Evolutionary conservation across 2,329 filamentous ascomycete genomes (phyloP).

Genomic region (Teratosphaeria destructans): DNA sequence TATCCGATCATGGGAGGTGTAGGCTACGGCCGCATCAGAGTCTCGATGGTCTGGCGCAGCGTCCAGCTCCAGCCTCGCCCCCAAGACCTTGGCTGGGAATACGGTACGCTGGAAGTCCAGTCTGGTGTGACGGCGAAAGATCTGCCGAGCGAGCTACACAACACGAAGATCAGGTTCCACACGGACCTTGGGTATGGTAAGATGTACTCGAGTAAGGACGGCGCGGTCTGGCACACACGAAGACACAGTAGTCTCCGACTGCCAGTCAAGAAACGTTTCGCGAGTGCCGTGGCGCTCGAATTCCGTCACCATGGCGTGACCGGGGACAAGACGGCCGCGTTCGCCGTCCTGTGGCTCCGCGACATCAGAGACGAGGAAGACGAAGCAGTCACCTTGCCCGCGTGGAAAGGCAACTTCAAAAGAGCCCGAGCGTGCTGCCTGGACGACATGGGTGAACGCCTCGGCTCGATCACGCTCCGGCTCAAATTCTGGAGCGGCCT

Average conservation of each 20-base stretch:
- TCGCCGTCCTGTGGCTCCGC: conserved; percentile 57
- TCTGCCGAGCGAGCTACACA: conserved; percentile 37
- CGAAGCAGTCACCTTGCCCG: conserved; percentile 45
- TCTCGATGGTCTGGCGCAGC: conserved; percentile 65
- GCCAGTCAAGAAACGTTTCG: conserved; percentile 52
- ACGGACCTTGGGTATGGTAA: conserved; percentile 50
- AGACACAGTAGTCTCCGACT: conserved; percentile 38
- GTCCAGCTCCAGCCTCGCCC: conserved; percentile 52
- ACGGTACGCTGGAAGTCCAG: conserved; percentile 58
- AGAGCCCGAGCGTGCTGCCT: conserved; percentile 41
- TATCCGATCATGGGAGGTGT: conserved; percentile 62
- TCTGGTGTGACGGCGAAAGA: conserved; percentile 39
- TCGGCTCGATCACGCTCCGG: conserved; percentile 49
- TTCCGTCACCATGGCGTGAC: conserved; percentile 45
- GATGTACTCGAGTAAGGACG: conserved; percentile 38
- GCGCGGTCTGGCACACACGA: conserved; percentile 45
- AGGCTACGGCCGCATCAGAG: conserved; percentile 57
- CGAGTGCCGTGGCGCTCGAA: conserved; percentile 44
- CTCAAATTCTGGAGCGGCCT: conserved; percentile 53
- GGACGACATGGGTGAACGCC: conserved; percentile 45
- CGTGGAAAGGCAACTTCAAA: conserved; percentile 57
- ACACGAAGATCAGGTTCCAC: conserved; percentile 47
- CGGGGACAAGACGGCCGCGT: conserved; percentile 48
- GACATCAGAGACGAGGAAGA: conserved; percentile 60
- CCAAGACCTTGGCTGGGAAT: conserved; percentile 57